phyloP scores from a whole-genome alignment of 108 stramenopile species.

The Schizochytrium sp. region DNA sequence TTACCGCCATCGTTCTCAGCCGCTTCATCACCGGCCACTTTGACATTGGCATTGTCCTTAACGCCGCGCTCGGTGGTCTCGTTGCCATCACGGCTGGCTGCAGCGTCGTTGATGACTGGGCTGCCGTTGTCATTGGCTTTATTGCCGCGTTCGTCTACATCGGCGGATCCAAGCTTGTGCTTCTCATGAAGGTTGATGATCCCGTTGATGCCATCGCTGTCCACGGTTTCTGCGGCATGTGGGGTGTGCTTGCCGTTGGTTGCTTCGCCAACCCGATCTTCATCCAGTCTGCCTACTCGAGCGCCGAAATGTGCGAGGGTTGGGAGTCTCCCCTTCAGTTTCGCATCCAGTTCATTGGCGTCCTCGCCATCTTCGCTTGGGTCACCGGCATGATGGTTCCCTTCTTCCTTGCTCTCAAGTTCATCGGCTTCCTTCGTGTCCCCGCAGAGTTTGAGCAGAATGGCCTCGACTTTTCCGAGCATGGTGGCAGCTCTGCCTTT shows the following conservation, averaged over 20 bases:
- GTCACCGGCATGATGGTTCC: constrained; percentile 61
- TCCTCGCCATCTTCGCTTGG: constrained; percentile 75
- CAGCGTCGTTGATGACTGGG: constrained; percentile 22
- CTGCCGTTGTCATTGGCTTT: constrained; percentile 24
- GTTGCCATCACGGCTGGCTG: constrained; percentile 49
- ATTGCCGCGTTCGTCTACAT: constrained; percentile 1
- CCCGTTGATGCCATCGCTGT: constrained; percentile 38
- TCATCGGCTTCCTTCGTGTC: constrained; percentile 65
- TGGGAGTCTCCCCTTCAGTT: constrained; percentile 32
- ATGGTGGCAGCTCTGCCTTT: constrained; percentile 26
- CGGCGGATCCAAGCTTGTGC: not conserved
- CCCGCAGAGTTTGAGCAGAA: constrained; percentile 62
- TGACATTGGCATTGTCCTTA: not conserved
- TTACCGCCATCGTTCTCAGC: not conserved
- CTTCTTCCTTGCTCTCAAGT: constrained; percentile 61
- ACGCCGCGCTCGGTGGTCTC: constrained; percentile 28
- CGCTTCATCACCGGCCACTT: not conserved
- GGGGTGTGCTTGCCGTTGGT: not conserved
- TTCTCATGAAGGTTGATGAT: constrained; percentile 26
- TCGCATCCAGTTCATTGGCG: constrained; percentile 55
- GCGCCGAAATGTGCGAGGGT: constrained; percentile 28
- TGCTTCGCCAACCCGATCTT: constrained; percentile 27
- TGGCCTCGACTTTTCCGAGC: constrained; percentile 44
- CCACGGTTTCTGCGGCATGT: not conserved
- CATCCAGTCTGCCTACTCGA: constrained; percentile 44